Evolutionary conservation across 345 rosid species (phyloP).

Genomic region (Salix dunnii): DNA sequence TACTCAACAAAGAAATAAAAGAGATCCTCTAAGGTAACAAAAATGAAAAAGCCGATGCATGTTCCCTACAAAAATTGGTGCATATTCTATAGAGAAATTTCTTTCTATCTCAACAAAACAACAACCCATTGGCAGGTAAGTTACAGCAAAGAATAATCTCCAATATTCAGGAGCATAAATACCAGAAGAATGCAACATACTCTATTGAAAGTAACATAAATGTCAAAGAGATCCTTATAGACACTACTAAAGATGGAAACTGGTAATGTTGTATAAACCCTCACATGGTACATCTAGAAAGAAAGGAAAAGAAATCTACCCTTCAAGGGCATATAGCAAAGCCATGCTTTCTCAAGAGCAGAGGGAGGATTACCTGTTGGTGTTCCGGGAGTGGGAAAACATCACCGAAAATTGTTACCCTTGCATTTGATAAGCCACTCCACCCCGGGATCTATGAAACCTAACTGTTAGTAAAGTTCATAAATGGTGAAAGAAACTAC

Average conservation of each 20-base stretch:
- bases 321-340: not conserved
- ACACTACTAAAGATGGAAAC: not conserved
- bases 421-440: conserved; percentile 97
- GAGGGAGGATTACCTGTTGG: conserved; percentile 53
- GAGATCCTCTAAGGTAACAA: not conserved
- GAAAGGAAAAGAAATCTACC: not conserved
- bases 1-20: not conserved
- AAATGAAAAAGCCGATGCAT: not conserved
- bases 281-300: not conserved
- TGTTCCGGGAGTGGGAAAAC: conserved; percentile 80
- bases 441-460: conserved; percentile 81
- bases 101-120: not conserved
- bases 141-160: not conserved
- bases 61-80: not conserved
- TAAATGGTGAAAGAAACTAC: conserved; percentile 13
- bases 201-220: not conserved
- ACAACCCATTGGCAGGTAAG: not conserved
- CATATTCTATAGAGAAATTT: not conserved
- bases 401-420: conserved; percentile 94
- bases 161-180: not conserved
- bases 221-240: conserved; percentile 2
- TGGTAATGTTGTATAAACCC: not conserved
- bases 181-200: not conserved
- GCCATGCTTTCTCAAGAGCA: not conserved
- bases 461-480: conserved; percentile 29